Evolutionary conservation across 2,329 filamentous ascomycete species (phyloP).

Genomic region (Ceratocystis huliohia): DNA sequence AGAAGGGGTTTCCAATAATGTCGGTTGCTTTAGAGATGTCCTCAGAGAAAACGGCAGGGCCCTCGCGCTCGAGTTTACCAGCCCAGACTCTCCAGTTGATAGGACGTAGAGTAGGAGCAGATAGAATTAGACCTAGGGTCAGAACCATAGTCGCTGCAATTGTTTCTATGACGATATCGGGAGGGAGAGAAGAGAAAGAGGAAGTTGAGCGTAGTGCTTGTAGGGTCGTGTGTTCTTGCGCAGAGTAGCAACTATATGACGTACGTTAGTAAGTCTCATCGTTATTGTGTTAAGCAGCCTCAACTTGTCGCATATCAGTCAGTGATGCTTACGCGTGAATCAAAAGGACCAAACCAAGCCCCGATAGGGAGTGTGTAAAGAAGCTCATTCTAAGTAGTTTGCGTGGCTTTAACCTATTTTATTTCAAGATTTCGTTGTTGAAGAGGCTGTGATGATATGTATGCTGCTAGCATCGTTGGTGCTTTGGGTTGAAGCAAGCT

Average conservation of each 20-base stretch:
- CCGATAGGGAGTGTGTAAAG: conserved; percentile 28
- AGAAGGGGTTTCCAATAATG: conserved; percentile 66
- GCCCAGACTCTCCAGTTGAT: conserved; percentile 76
- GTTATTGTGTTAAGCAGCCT: not conserved
- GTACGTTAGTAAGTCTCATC: conserved; percentile 26
- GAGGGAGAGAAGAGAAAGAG: conserved; percentile 47
- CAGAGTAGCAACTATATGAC: conserved; percentile 72
- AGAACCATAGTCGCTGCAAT: conserved; percentile 67
- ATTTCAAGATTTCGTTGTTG: not conserved
- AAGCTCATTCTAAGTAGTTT: conserved; percentile 11
- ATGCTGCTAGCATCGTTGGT: too few relatives aligned
- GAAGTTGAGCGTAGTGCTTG: conserved; percentile 43
- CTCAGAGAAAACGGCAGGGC: conserved; percentile 44
- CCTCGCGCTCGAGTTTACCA: conserved; percentile 63
- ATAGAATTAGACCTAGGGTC: conserved; percentile 69
- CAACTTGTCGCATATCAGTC: too few relatives aligned
- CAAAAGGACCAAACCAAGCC: conserved; percentile 64
- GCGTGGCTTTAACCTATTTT: not conserved
- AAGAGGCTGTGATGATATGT: not conserved
- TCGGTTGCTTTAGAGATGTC: conserved; percentile 60
- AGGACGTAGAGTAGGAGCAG: conserved; percentile 65
- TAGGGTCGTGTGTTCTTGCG: conserved; percentile 76
- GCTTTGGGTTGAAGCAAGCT: not conserved
- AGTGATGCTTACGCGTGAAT: conserved; percentile 59
- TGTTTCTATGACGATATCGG: conserved; percentile 82